Base-by-base conservation (phyloP, 2,329 filamentous ascomycete species). In the Colletotrichum abscissum region DNA sequence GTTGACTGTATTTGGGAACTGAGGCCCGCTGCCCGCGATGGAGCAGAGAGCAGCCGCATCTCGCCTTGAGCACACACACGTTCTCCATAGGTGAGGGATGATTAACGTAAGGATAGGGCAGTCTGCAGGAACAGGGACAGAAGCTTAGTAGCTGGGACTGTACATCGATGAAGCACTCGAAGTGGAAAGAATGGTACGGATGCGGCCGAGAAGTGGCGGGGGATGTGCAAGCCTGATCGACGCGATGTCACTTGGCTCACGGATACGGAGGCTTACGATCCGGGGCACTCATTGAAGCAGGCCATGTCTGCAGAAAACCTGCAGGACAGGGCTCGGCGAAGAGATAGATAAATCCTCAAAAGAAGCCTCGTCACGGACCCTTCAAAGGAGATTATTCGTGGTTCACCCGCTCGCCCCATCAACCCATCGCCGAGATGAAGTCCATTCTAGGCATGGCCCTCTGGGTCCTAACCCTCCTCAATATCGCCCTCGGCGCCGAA, bases 401-500 rank as follows among this genome's bases (percentile, higher is more conserved):
- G 16, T 26, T 35, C 60, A 63, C 19, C 28, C 28, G 6, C 42
- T 38, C 35, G 38, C 24, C 16, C 14, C 38, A 42, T 8, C 14
- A 42, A 6, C 2, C 9, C 24, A 7, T 26, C 19, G 9, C 42
- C 56, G 26, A 52, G 24, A 67, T 46, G 60, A 69, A 56, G 66
- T 26, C 30, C 12, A 30, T 69, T 16, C 67, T 70, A 11, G 26
- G 26, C 28, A 46, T 73, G n/a, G 67, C 54, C 46, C n/a, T 69
- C 11, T 49, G 26, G 26, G 54, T 46, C 24, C 19, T 59, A 8
- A 19, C 60, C 33, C 52, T 68, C 46, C 11, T 69, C 4, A 33
- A 33, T 4, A 6, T 52, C 4, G 70, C 22, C 2, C 46, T 70
- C 26, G 66, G 59, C 49, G 74, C 74, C 19, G 74, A 75, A 46